phyloP scores from a whole-genome alignment of 2,329 filamentous ascomycete species.

The Trichoderma semiorbis region DNA sequence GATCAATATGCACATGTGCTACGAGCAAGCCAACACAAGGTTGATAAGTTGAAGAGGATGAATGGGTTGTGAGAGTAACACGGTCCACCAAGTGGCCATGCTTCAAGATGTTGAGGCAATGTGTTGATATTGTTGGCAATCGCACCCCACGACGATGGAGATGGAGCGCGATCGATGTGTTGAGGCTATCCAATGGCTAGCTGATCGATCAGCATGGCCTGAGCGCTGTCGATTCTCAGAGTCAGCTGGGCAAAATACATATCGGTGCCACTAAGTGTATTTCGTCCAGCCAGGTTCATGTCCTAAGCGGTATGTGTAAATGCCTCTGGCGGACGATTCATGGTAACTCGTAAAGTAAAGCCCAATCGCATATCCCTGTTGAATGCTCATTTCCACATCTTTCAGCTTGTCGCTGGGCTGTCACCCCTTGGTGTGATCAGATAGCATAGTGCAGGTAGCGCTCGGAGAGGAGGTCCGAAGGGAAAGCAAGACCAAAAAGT shows the following conservation, averaged over 20 bases:
- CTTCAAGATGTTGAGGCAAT: background rate
- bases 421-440: background rate
- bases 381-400: background rate
- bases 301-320: background rate
- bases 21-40: background rate
- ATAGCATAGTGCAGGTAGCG: background rate
- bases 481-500: background rate
- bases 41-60: background rate
- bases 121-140: background rate
- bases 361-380: background rate
- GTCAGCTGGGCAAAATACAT: background rate
- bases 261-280: background rate
- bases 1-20: background rate
- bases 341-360: background rate
- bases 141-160: background rate
- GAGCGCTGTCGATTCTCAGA: background rate
- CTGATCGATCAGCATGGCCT: background rate
- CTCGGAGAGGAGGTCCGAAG: background rate
- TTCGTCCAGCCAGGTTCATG: background rate
- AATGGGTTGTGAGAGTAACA: background rate
- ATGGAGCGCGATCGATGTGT: background rate
- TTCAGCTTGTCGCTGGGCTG: background rate
- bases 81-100: background rate
- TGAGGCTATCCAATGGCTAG: background rate
- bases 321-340: background rate